phyloP scores from a whole-genome alignment of 192 early-diverging fungal genomes.

The Borealophlyctis nickersoniae region DNA sequence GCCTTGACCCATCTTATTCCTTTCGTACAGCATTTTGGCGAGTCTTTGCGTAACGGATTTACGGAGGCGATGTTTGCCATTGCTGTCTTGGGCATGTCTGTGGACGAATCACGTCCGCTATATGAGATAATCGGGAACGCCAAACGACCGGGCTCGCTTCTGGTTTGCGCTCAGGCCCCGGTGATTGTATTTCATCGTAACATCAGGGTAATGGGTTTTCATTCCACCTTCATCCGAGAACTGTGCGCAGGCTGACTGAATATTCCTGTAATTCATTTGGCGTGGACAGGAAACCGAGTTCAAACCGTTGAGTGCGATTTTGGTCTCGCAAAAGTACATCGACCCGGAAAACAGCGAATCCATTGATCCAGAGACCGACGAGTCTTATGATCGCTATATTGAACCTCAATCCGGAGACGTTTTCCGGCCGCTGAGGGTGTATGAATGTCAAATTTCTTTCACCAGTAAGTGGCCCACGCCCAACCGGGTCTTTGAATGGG shows the following conservation, averaged over 20 bases:
- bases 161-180: neutral
- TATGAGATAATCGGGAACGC: too few relatives aligned
- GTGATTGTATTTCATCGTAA: neutral
- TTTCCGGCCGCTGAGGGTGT: neutral
- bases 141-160: too few relatives aligned
- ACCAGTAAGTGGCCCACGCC: too few relatives aligned
- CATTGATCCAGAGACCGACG: neutral
- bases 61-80: neutral
- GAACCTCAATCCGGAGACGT: too few relatives aligned
- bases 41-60: neutral
- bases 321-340: neutral
- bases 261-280: too few relatives aligned
- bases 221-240: too few relatives aligned
- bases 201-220: neutral
- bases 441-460: neutral
- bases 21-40: neutral
- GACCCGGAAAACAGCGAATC: neutral
- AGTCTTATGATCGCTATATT: neutral
- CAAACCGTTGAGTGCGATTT: neutral
- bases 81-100: neutral
- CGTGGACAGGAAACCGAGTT: too few relatives aligned
- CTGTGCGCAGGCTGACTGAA: too few relatives aligned
- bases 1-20: neutral
- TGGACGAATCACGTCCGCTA: too few relatives aligned
- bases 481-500: too few relatives aligned